Evolutionary conservation across 768 basidiomycete genomes (phyloP).

Genomic region (Kwoniella dendrophila): DNA sequence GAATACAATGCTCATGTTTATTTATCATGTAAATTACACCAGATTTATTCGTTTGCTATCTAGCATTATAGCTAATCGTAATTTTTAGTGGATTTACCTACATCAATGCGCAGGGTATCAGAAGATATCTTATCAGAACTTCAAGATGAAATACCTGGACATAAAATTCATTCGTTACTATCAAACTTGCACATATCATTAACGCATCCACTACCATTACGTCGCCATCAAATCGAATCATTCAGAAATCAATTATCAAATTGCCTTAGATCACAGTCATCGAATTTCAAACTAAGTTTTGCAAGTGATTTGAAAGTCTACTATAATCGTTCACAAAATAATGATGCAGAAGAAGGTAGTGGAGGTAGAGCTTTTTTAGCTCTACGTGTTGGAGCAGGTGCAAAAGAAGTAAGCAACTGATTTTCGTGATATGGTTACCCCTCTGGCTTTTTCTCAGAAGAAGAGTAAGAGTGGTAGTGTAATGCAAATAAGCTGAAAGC

Average conservation of each 20-base stretch:
- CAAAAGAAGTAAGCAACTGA: conserved; percentile 65
- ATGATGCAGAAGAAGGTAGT: conserved; percentile 36
- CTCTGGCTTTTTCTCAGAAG: too few relatives aligned
- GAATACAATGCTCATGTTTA: conserved; percentile 82
- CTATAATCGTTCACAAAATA: conserved; percentile 63
- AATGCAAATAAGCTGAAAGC: too few relatives aligned
- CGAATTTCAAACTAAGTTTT: conserved; percentile 63
- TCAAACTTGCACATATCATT: conserved; percentile 74
- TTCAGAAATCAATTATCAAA: conserved; percentile 28
- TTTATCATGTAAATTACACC: conserved; percentile 61
- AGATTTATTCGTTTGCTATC: background rate
- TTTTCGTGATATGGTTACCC: too few relatives aligned
- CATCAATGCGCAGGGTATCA: background rate
- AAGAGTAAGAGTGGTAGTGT: too few relatives aligned
- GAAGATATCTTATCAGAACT: background rate
- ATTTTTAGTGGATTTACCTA: conserved; percentile 4
- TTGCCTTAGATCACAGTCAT: background rate
- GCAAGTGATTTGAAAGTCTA: conserved; percentile 64
- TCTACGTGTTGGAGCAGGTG: conserved; percentile 80
- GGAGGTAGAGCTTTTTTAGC: conserved; percentile 70
- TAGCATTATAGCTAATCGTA: background rate
- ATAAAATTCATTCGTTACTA: conserved; percentile 17
- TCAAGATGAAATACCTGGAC: conserved; percentile 4
- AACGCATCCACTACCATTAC: conserved; percentile 76
- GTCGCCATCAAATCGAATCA: conserved; percentile 66